phyloP scores from a whole-genome alignment of 2,329 filamentous ascomycete species.

The Fusarium transvaalense region DNA sequence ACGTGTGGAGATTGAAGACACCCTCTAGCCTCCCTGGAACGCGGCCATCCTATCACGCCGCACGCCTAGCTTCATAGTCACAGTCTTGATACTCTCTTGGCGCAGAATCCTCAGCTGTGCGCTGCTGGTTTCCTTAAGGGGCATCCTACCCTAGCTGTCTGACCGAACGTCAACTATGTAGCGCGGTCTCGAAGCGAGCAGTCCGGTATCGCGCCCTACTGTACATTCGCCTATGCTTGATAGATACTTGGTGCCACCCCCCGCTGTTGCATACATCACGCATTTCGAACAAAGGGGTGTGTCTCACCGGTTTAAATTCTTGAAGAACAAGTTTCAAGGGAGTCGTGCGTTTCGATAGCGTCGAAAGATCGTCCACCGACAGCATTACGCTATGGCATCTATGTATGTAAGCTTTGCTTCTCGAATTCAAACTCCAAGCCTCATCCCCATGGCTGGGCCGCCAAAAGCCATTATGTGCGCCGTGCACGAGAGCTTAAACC shows the following conservation, averaged over 20 bases:
- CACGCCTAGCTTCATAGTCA: constrained; percentile 31
- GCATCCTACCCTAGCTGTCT: constrained; percentile 32
- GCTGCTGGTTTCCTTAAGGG: constrained; percentile 26
- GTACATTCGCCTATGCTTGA: constrained; percentile 10
- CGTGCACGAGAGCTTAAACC: constrained; percentile 36
- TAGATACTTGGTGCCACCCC: constrained; percentile 19
- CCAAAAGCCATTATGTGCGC: constrained; percentile 32
- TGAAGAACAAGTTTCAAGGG: neutral
- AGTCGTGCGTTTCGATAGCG: neutral
- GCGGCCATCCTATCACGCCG: constrained; percentile 24
- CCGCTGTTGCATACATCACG: neutral
- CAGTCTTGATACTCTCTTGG: constrained; percentile 30
- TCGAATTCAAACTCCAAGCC: constrained; percentile 22
- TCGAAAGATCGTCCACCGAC: neutral
- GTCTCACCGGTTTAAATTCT: neutral
- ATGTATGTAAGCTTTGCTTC: constrained; percentile 14
- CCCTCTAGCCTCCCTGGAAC: constrained; percentile 26
- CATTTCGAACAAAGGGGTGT: neutral
- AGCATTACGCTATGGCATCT: neutral
- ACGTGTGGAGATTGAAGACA: constrained; percentile 32
- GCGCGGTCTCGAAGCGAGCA: constrained; percentile 31
- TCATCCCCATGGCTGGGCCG: constrained; percentile 18
- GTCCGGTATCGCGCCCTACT: constrained; percentile 39
- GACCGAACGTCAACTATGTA: constrained; percentile 34
- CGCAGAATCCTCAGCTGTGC: constrained; percentile 30